Conservation (phyloP, 1,284 basidiomycete species). For the Fomitopsis betulina region DNA sequence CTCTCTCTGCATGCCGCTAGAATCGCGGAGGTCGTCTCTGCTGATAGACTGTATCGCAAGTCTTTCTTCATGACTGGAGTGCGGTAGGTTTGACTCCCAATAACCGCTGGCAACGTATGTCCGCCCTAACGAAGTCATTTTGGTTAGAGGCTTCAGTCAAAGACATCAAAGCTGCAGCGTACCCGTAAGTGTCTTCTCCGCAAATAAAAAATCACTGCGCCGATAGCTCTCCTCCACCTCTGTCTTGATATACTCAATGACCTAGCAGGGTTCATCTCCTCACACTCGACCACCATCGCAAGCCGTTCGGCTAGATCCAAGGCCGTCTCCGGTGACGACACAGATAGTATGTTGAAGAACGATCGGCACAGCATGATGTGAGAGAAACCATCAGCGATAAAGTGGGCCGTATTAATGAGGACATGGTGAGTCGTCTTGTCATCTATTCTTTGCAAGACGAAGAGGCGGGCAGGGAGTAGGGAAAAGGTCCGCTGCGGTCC, state of each 20-base stretch:
- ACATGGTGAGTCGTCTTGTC: slow-evolving; percentile 32
- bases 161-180: slow-evolving; percentile 4
- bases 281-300: slow-evolving; percentile 33
- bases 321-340: slow-evolving; percentile 11
- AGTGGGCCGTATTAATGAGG: slow-evolving; percentile 40
- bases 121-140: slow-evolving; percentile 39
- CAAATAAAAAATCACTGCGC: slow-evolving; percentile 31
- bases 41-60: background rate
- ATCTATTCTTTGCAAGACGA: slow-evolving; percentile 10
- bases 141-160: background rate
- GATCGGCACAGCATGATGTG: slow-evolving; percentile 37
- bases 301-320: slow-evolving; percentile 36
- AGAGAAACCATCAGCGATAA: slow-evolving; percentile 45
- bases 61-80: slow-evolving; percentile 30
- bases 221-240: slow-evolving; percentile 48
- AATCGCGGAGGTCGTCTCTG: slow-evolving; percentile 17
- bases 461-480: slow-evolving; percentile 14
- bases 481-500: slow-evolving; percentile 10
- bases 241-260: slow-evolving; percentile 30
- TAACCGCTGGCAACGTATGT: slow-evolving; percentile 44
- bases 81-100: slow-evolving; percentile 29
- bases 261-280: slow-evolving; percentile 31
- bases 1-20: slow-evolving; percentile 36
- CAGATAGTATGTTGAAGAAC: slow-evolving; percentile 41
- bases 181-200: slow-evolving; percentile 33